Conservation (phyloP, 208 protist species). For the Crithidia bombi region DNA sequence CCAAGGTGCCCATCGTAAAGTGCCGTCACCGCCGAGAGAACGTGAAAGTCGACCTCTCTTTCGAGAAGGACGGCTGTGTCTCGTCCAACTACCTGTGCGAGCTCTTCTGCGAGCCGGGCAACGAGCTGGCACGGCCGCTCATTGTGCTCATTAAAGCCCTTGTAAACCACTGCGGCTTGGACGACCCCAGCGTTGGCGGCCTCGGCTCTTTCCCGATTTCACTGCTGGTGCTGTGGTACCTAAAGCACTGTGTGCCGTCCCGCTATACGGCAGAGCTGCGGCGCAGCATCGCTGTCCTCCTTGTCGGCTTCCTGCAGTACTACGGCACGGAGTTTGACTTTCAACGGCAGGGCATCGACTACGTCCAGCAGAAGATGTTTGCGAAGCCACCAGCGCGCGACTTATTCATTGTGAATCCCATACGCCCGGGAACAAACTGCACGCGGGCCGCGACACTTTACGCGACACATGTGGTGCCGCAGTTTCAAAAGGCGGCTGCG, state of each 20-base stretch:
- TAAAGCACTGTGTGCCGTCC: constrained; percentile 50
- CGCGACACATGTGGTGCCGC: constrained; percentile 45
- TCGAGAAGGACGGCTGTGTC: constrained; percentile 59
- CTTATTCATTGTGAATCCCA: constrained; percentile 76
- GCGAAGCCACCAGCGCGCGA: constrained; percentile 46
- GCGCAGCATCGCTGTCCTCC: constrained; percentile 52
- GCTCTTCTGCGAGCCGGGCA: constrained; percentile 62
- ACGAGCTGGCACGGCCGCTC: constrained; percentile 70
- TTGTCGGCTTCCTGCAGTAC: constrained; percentile 81
- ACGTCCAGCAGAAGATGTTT: constrained; percentile 53
- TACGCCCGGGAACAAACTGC: constrained; percentile 66
- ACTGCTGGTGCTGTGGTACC: constrained; percentile 82
- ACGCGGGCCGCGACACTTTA: constrained; percentile 67
- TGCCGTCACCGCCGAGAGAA: constrained; percentile 44
- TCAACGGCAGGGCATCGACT: constrained; percentile 63
- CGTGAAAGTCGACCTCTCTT: constrained; percentile 79
- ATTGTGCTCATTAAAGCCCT: constrained; percentile 82
- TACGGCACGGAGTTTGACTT: constrained; percentile 76
- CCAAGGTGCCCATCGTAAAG: constrained; percentile 88
- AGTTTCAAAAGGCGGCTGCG: constrained; percentile 51
- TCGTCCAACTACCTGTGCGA: constrained; percentile 74
- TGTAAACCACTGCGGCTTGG: constrained; percentile 51
- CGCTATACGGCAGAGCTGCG: constrained; percentile 45
- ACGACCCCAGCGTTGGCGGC: constrained; percentile 82
- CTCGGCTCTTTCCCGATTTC: constrained; percentile 87